Conservation (phyloP, 495 filamentous ascomycete species). For the Trichoderma orchidacearum region DNA sequence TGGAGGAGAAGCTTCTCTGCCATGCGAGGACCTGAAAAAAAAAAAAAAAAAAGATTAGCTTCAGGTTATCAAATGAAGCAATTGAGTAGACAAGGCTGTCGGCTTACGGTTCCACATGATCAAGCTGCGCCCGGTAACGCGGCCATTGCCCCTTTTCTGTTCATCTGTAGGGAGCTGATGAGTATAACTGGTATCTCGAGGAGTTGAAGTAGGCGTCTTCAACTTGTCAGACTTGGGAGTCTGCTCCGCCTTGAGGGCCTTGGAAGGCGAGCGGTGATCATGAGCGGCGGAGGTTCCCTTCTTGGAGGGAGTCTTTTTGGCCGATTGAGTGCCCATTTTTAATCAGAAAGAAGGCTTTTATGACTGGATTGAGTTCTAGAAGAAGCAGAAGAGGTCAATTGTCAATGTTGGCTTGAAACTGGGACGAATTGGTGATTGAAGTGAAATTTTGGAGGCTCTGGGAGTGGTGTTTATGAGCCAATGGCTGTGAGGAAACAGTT, state of each 20-base stretch:
- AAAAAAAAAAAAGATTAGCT: constrained; percentile 1
- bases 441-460: no score
- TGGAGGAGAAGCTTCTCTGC: constrained; percentile 19
- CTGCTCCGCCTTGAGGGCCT: not conserved
- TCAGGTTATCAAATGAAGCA: not conserved
- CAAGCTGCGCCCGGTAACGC: constrained; percentile 9
- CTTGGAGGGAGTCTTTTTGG: not conserved
- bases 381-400: not conserved
- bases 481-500: no score
- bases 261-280: not conserved
- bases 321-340: not conserved
- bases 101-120: constrained; percentile 10
- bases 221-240: not conserved
- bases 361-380: not conserved
- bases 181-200: not conserved
- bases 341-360: not conserved
- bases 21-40: constrained; percentile 18
- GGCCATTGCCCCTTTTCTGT: constrained; percentile 6
- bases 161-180: not conserved
- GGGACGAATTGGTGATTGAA: no score
- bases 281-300: not conserved
- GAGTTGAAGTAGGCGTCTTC: not conserved
- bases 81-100: not conserved
- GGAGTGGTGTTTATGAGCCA: no score
- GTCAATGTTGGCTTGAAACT: no score